Base-by-base conservation (phyloP, 2,329 filamentous ascomycete species). In the Dryadomyces quercivorus region DNA sequence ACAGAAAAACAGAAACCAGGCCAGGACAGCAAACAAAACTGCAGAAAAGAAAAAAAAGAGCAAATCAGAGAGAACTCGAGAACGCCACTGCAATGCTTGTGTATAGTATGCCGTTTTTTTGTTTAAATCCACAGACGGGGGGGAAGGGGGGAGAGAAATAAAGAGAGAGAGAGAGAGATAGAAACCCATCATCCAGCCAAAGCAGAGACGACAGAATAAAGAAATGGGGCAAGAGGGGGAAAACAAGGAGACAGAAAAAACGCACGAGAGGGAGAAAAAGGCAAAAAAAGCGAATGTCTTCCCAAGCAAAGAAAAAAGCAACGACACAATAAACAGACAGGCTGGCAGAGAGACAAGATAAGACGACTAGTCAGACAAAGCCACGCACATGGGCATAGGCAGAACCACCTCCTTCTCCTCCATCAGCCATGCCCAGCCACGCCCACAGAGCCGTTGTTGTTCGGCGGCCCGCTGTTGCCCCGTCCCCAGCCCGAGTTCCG, bases 401-500 rank as follows among this genome's bases (percentile, higher is more conserved):
- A 40, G 36, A 12, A 16, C 10, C 36, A 40, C 36, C 36, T 8
- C 36, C 36, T 44, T 20, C 16, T 18, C 42, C 16, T 44, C 16
- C 42, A 54, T 63, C 65, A 73, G 46, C 67, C 64, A 36, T 69
- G 70, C 53, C 77, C 75, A 31, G 69, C 70, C 12, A 78, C 70
- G 57, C 78, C 75, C 48, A 75, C 67, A 26, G 73, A 72, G 21
- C 74, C 71, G 57, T 69, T 53, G 58, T 69, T 53, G 31, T 47
- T 47, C 1, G 31, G 51, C 13, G 51, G 26, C 2, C 51, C 44
- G 36, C 34, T 31, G 44, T 40, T 75, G 57, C 74, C 76, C 50
- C 74, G 74, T 31, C 70, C 72, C 72, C 73, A 79, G 42, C 69
- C 76, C 18, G 78, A 81, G 62, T 79, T 80, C 38, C 78, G 73